Evolutionary conservation across 805 yeast species (phyloP).

Genomic region (Metahyphopichia silvanorum): DNA sequence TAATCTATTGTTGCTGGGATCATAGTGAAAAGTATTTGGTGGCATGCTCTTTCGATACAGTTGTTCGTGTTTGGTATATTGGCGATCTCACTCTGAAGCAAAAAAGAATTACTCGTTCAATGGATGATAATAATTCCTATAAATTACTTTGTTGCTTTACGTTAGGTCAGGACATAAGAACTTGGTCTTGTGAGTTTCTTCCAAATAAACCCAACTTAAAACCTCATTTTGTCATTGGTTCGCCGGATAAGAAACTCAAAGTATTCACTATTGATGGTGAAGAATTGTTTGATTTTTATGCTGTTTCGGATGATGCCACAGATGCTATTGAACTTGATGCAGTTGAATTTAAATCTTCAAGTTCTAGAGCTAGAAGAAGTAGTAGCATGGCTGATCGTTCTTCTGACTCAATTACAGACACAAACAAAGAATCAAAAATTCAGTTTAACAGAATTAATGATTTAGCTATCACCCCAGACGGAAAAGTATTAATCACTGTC

Average conservation of each 20-base stretch:
- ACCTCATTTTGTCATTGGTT: slow-evolving; percentile 63
- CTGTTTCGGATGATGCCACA: slow-evolving; percentile 9
- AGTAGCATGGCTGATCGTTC: no score
- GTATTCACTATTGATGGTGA: slow-evolving; percentile 37
- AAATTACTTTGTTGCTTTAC: slow-evolving; percentile 34
- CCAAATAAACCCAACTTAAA: slow-evolving; percentile 40
- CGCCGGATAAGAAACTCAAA: slow-evolving; percentile 63
- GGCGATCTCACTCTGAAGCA: slow-evolving; percentile 18
- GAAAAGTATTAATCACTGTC: slow-evolving; percentile 58
- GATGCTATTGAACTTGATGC: slow-evolving; percentile 9
- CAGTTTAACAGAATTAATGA: slow-evolving; percentile 57
- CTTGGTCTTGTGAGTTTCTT: slow-evolving; percentile 64
- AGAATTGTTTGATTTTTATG: slow-evolving; percentile 42
- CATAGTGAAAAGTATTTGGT: slow-evolving; percentile 64
- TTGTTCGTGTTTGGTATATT: slow-evolving; percentile 68
- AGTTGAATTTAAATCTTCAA: no score
- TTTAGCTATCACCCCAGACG: slow-evolving; percentile 63
- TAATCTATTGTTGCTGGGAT: slow-evolving; percentile 73
- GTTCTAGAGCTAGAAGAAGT: not conserved
- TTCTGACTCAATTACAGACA: not conserved
- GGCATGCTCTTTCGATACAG: slow-evolving; percentile 70
- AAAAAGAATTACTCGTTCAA: slow-evolving; percentile 23
- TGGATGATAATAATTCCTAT: slow-evolving; percentile 13
- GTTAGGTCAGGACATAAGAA: slow-evolving; percentile 36
- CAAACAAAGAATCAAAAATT: slow-evolving; percentile 10